These are phyloP conservation scores for Coemansia sp. DNA, from an alignment of 192 early-diverging fungal genomes.

Conservation along the genomic window DNA sequence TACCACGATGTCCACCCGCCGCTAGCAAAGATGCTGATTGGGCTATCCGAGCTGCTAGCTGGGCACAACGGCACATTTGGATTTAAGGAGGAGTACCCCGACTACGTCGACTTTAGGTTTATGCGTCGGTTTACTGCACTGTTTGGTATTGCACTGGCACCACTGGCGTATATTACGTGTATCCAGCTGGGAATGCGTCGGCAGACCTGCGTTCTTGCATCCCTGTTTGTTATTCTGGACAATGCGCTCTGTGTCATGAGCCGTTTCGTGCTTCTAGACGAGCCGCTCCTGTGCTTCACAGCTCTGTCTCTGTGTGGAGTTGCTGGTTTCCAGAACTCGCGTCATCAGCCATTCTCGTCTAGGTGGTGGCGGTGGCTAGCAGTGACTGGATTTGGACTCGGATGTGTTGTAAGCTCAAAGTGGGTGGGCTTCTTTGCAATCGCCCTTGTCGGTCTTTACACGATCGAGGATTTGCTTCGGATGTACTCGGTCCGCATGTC, in stretches of 20 bases:
- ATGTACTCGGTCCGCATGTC: constrained; percentile 59
- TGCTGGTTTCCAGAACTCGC: constrained; percentile 71
- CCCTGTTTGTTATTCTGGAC: constrained; percentile 74
- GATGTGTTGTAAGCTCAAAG: constrained; percentile 82
- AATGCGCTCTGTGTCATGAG: constrained; percentile 62
- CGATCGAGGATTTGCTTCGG: constrained; percentile 83
- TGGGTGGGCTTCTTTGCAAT: constrained; percentile 95
- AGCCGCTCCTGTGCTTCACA: constrained; percentile 92
- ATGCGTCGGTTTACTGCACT: constrained; percentile 88
- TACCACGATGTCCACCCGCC: constrained; percentile 99
- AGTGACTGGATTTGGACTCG: constrained; percentile 82
- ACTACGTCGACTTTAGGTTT: constrained; percentile 71
- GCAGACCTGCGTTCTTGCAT: constrained; percentile 66
- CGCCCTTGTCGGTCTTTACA: constrained; percentile 86
- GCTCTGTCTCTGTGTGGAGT: constrained; percentile 62
- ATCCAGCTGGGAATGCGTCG: constrained; percentile 65
- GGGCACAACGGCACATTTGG: constrained; percentile 84
- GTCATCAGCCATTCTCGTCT: constrained; percentile 69
- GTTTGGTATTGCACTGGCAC: constrained; percentile 85
- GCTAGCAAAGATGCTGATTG: constrained; percentile 87
- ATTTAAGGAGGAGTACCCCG: constrained; percentile 82
- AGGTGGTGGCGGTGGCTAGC: constrained; percentile 89
- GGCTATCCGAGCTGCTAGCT: constrained; percentile 75
- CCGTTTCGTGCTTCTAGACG: constrained; percentile 92
- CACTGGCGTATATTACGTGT: constrained; percentile 86